Evolutionary conservation across 2,329 filamentous ascomycete species (phyloP), one percentile per base, ranked within the genome.

Genomic region (Trichoderma sp.): DNA sequence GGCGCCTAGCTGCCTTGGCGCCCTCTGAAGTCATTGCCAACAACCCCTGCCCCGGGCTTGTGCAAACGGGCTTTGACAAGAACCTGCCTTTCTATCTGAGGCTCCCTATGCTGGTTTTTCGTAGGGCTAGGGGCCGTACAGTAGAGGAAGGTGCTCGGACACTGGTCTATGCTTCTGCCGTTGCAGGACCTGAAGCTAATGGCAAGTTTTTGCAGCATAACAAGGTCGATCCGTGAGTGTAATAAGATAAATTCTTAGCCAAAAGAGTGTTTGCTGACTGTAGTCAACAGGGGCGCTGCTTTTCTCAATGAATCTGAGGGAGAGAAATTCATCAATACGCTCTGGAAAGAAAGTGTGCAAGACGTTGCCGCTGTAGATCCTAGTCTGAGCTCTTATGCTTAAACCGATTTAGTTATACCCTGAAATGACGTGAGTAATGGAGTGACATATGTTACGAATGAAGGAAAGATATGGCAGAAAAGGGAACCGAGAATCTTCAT

Each of bases 141-240:
- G 62, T 65, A n/a, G 62, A 57, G 2, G 62, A 65, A 19, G 62
- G 62, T 24, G 62, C 62, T 19, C 62, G 62, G 4, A 65, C 62
- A 21, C 5, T 65, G 19, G 29, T 65, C 35, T 65, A 57, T 6
- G 62, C 52, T 14, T 40, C 52, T 29, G 33, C 31, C 1, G 24
- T 65, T 24, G 62, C 52, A 27, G 52, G 62, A 2, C 35, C 62
- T 10, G 62, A 65, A 11, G 43, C 37, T 2, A 65, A 65, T 24
- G 62, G 62, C 62, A 65, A 57, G 19, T 65, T 65, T 47, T 0
- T 65, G 13, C 52, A 65, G 27, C 52, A 65, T 57, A 65, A 65
- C 8, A 43, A 65, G 27, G 14, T 65, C 8, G 52, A 65, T 16
- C 52, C 52, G 62, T 65, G 24, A 40, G 62, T 65, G 24, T n/a